Evolutionary conservation across 2,329 filamentous ascomycete genomes (phyloP).

Genomic region (Elsinoe fawcettii): DNA sequence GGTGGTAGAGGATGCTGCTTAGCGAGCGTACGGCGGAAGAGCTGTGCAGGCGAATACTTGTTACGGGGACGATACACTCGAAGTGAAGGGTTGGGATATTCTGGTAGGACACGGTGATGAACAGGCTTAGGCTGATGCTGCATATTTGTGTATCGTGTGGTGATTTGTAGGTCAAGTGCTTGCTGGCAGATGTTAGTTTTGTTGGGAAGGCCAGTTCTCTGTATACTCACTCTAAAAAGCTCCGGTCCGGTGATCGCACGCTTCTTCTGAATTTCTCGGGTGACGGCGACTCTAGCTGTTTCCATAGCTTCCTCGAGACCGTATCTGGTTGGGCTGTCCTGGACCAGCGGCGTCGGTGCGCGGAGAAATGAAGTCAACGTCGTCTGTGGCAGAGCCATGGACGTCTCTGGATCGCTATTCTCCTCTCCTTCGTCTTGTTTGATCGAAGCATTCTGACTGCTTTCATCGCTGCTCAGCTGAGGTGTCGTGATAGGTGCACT

Average conservation of each 20-base stretch:
- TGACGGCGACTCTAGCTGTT: constrained; percentile 1
- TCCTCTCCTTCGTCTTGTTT: neutral
- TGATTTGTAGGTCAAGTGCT: constrained; percentile 7
- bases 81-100: neutral
- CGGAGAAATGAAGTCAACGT: constrained; percentile 15
- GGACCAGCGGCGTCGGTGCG: constrained; percentile 15
- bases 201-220: neutral
- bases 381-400: constrained; percentile 8
- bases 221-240: constrained; percentile 15
- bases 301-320: constrained; percentile 16
- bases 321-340: constrained; percentile 20
- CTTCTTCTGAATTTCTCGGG: constrained; percentile 16
- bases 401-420: constrained; percentile 15
- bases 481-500: neutral
- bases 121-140: neutral
- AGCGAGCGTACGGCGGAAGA: constrained; percentile 3
- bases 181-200: constrained; percentile 3
- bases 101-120: neutral
- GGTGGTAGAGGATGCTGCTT: constrained; percentile 11
- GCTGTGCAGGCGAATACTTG: constrained; percentile 1
- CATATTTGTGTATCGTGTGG: neutral
- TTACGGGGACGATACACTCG: constrained; percentile 9
- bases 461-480: constrained; percentile 9
- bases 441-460: neutral
- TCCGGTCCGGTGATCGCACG: constrained; percentile 16